Evolutionary conservation across 768 basidiomycete genomes (phyloP).

Genomic region (Tremella mesenterica): DNA sequence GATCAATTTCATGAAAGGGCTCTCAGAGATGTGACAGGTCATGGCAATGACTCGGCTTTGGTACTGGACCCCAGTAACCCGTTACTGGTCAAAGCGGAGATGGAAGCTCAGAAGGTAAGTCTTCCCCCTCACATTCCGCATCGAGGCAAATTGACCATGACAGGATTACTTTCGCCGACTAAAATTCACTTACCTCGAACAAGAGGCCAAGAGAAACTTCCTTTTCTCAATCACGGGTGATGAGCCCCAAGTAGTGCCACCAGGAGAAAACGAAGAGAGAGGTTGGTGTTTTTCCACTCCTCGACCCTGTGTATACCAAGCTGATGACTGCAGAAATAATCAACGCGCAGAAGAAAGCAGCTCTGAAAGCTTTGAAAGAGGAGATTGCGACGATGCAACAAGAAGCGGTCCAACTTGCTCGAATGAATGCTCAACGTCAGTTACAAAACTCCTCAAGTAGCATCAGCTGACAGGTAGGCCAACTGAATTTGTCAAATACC

Average conservation of each 20-base stretch:
- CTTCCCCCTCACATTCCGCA: background rate
- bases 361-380: conserved; percentile 58
- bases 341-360: conserved; percentile 65
- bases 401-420: conserved; percentile 56
- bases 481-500: conserved; percentile 15
- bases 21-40: conserved; percentile 24
- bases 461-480: conserved; percentile 16
- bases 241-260: conserved; percentile 69
- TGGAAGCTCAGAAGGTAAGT: conserved; percentile 36
- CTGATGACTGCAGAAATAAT: conserved; percentile 44
- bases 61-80: conserved; percentile 34
- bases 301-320: background rate
- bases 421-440: conserved; percentile 43
- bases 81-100: conserved; percentile 26
- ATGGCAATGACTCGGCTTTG: conserved; percentile 26
- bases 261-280: conserved; percentile 63
- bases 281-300: conserved; percentile 19
- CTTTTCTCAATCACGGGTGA: conserved; percentile 76
- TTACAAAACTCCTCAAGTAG: background rate
- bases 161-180: conserved; percentile 47
- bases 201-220: conserved; percentile 83
- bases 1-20: conserved; percentile 31
- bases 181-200: conserved; percentile 82
- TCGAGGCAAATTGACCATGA: background rate
- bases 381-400: conserved; percentile 54